phyloP scores from a whole-genome alignment of 2,329 filamentous ascomycete species.

The Alternaria sp. region DNA sequence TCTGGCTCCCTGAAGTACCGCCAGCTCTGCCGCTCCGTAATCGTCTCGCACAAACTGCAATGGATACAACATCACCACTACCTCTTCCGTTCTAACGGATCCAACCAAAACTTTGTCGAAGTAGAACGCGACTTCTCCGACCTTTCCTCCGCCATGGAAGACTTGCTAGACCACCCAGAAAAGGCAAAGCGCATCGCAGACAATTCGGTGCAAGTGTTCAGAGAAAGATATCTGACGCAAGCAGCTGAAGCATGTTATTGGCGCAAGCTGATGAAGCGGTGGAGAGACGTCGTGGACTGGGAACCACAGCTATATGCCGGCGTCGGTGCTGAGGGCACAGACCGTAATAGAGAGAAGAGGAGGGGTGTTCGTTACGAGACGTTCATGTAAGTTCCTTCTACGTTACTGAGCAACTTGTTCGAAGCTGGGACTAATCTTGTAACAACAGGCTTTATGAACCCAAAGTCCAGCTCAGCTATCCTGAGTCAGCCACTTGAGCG shows the following conservation, averaged over 20 bases:
- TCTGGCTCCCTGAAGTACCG: conserved; percentile 64
- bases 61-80: conserved; percentile 50
- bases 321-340: conserved; percentile 29
- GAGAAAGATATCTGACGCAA: conserved; percentile 45
- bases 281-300: conserved; percentile 37
- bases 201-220: conserved; percentile 40
- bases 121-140: conserved; percentile 48
- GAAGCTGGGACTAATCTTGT: neutral
- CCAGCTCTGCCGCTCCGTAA: conserved; percentile 57
- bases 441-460: conserved; percentile 23
- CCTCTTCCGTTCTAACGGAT: conserved; percentile 39
- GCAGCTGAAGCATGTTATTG: conserved; percentile 49
- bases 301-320: conserved; percentile 39
- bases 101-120: conserved; percentile 47
- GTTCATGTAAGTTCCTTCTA: conserved; percentile 40
- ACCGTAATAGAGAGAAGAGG: conserved; percentile 30
- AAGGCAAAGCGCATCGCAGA: conserved; percentile 47
- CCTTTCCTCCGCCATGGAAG: conserved; percentile 39
- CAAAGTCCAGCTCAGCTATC: conserved; percentile 21
- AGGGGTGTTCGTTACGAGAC: conserved; percentile 45
- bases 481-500: conserved; percentile 11
- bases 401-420: neutral
- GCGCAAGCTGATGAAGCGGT: conserved; percentile 33
- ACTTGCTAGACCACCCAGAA: conserved; percentile 43
- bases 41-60: conserved; percentile 46